Evolutionary conservation across 1,139 yeast species (phyloP).

Genomic region (Saccharomyces hybrid): DNA sequence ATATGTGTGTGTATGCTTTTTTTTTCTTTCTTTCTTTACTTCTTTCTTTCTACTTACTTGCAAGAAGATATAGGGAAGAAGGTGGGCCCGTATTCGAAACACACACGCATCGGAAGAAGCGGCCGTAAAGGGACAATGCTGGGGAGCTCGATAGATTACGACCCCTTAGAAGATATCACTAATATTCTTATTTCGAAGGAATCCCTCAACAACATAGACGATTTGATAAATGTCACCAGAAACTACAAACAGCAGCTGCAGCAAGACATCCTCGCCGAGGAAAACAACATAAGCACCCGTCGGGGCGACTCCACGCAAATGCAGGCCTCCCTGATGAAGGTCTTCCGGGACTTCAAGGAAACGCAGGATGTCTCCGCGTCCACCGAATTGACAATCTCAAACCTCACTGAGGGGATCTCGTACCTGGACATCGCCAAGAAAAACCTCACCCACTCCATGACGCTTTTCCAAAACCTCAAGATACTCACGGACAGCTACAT

Average conservation of each 20-base stretch:
- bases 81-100: too few relatives aligned
- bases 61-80: background rate
- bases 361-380: constrained; percentile 44
- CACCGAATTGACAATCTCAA: constrained; percentile 58
- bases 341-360: constrained; percentile 36
- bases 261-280: constrained; percentile 27
- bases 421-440: constrained; percentile 72
- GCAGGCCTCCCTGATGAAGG: constrained; percentile 5
- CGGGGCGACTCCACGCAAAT: constrained; percentile 7
- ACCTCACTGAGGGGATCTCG: constrained; percentile 72
- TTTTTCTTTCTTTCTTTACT: background rate
- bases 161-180: constrained; percentile 37
- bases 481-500: constrained; percentile 78
- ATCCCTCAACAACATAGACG: constrained; percentile 42
- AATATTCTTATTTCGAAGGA: constrained; percentile 37
- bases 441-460: constrained; percentile 77
- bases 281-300: constrained; percentile 6
- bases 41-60: too few relatives aligned
- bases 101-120: too few relatives aligned
- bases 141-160: constrained; percentile 29
- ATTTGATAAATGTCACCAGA: constrained; percentile 36
- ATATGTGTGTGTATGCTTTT: background rate
- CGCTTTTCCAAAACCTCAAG: constrained; percentile 76
- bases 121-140: constrained; percentile 7
- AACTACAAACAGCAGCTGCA: constrained; percentile 41